Conservation (phyloP, 2,329 filamentous ascomycete genomes). For the Alternaria triticimaculans region DNA sequence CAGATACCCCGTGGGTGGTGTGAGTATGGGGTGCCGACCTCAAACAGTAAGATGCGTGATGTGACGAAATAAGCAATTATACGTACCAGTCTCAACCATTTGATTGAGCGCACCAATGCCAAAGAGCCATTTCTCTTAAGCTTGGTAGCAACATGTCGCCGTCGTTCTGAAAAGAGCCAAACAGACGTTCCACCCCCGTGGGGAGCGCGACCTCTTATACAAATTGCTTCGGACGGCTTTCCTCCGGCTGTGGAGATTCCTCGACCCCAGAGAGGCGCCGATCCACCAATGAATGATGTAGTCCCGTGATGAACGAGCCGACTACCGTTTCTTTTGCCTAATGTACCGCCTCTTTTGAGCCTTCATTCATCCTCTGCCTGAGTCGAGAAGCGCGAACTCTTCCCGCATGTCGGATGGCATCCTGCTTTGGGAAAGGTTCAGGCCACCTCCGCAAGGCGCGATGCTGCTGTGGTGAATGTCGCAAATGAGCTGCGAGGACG, state of each 20-base stretch:
- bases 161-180: constrained; percentile 4
- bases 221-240: constrained; percentile 14
- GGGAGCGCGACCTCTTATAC: constrained; percentile 17
- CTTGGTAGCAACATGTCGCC: not conserved
- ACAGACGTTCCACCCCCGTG: constrained; percentile 13
- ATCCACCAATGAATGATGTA: constrained; percentile 16
- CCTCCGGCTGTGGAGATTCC: constrained; percentile 18
- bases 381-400: not conserved
- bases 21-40: not conserved
- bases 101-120: not conserved
- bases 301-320: constrained; percentile 7
- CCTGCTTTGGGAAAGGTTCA: constrained; percentile 8
- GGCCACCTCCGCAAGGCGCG: not conserved
- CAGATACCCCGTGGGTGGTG: not conserved
- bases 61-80: not conserved
- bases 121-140: not conserved
- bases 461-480: not conserved
- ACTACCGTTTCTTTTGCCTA: constrained; percentile 8
- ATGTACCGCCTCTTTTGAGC: constrained; percentile 1
- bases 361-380: not conserved
- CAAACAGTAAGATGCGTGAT: not conserved
- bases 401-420: constrained; percentile 10
- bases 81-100: not conserved
- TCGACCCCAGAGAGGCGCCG: constrained; percentile 1
- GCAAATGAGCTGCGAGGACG: not conserved